phyloP scores from a whole-genome alignment of 1,284 basidiomycete genomes.

The Peniophora sp. region DNA sequence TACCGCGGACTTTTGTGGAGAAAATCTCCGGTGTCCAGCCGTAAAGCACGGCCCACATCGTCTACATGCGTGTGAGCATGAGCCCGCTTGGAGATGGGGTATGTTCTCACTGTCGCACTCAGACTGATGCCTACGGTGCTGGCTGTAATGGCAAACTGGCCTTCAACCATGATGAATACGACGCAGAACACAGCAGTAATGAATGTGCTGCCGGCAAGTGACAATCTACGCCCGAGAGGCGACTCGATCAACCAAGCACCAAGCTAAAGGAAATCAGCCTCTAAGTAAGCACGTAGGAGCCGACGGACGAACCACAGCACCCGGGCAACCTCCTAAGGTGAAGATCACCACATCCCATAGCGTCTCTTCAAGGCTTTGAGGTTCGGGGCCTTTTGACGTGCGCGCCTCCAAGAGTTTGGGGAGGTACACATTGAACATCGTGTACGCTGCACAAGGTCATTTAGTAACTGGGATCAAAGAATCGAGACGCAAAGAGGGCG shows the following conservation, averaged over 20 bases:
- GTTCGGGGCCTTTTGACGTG: slow-evolving; percentile 19
- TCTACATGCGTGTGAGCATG: slow-evolving; percentile 26
- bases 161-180: slow-evolving; percentile 60
- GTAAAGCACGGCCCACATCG: slow-evolving; percentile 90
- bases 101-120: slow-evolving; percentile 59
- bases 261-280: slow-evolving; percentile 37
- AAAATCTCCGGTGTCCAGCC: slow-evolving; percentile 92
- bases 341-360: slow-evolving; percentile 81
- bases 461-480: not conserved
- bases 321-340: slow-evolving; percentile 81
- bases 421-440: slow-evolving; percentile 96
- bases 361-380: slow-evolving; percentile 48
- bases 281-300: slow-evolving; percentile 1
- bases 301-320: slow-evolving; percentile 58
- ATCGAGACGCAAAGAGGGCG: slow-evolving; percentile 18
- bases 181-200: slow-evolving; percentile 76
- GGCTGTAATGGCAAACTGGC: slow-evolving; percentile 58
- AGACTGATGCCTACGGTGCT: slow-evolving; percentile 79
- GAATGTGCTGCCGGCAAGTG: slow-evolving; percentile 76
- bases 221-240: slow-evolving; percentile 66
- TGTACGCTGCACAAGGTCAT: slow-evolving; percentile 51
- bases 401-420: slow-evolving; percentile 81
- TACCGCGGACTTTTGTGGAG: slow-evolving; percentile 81
- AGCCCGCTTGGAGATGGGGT: slow-evolving; percentile 1
- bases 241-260: slow-evolving; percentile 88